Evolutionary conservation across 139 green algal species (phyloP).

Genomic region (Zygnema circumcarinatum): DNA sequence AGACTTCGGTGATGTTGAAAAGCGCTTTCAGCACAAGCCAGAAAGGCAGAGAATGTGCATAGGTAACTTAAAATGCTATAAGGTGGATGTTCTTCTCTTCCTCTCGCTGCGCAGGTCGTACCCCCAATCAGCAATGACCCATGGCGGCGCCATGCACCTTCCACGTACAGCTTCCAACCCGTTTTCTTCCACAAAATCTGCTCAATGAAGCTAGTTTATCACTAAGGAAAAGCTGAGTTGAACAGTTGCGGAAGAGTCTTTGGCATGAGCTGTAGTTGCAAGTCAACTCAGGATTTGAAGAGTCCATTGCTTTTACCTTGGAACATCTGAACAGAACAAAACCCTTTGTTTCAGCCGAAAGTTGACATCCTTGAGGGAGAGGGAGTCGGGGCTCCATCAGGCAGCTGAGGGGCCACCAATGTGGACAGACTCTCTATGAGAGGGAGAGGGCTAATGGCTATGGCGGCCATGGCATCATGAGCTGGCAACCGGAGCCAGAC

Average conservation of each 20-base stretch:
- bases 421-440: background rate
- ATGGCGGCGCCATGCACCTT: background rate
- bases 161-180: background rate
- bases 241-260: background rate
- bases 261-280: background rate
- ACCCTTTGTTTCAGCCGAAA: too few species aligned
- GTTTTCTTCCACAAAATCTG: too few species aligned
- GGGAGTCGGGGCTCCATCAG: background rate
- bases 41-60: too few species aligned
- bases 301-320: background rate
- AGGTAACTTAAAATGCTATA: too few species aligned
- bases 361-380: too few species aligned
- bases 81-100: too few species aligned
- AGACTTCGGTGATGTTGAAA: too few species aligned
- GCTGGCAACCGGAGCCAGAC: background rate
- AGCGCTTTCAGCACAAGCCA: too few species aligned
- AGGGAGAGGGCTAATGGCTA: background rate
- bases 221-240: background rate
- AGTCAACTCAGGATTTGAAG: background rate
- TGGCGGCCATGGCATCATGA: background rate
- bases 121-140: too few species aligned
- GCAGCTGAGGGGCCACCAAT: background rate
- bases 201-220: too few species aligned
- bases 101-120: too few species aligned
- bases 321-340: too few species aligned